Evolutionary conservation across 257 asterid species (phyloP).

Genomic region (Knoxia roxburghii): DNA sequence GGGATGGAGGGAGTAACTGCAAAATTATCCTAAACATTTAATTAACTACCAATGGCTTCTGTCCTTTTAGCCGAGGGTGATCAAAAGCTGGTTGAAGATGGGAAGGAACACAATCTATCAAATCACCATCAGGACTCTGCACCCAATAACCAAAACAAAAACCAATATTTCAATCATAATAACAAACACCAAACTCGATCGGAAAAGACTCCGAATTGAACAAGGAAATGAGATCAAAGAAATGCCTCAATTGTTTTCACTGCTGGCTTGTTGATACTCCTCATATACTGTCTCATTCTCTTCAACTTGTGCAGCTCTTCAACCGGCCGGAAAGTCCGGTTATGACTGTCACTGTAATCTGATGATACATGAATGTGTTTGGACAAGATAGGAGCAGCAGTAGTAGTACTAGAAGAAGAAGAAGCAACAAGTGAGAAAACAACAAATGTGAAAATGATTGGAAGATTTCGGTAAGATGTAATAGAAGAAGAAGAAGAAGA

Average conservation of each 20-base stretch:
- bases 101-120: conserved; percentile 62
- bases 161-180: not conserved
- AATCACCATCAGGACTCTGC: conserved; percentile 93
- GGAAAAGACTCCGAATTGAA: not conserved
- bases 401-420: conserved; percentile 4
- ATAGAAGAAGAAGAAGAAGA: not conserved
- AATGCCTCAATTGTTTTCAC: conserved; percentile 70
- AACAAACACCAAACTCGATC: not conserved
- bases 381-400: conserved; percentile 12
- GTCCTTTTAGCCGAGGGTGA: conserved; percentile 83
- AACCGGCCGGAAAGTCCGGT: conserved; percentile 56
- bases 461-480: conserved; percentile 20
- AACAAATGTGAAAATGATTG: conserved; percentile 59
- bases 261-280: conserved; percentile 71
- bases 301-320: conserved; percentile 41
- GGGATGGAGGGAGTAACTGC: not conserved
- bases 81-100: conserved; percentile 98
- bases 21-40: not conserved
- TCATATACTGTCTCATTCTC: conserved; percentile 51
- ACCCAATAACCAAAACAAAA: not conserved
- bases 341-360: conserved; percentile 16
- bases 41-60: conserved; percentile 69
- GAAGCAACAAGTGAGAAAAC: conserved; percentile 37
- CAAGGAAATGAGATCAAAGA: not conserved
- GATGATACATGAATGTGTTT: conserved; percentile 3